phyloP scores from a whole-genome alignment of 148 eudicot species.

The Silene conica region DNA sequence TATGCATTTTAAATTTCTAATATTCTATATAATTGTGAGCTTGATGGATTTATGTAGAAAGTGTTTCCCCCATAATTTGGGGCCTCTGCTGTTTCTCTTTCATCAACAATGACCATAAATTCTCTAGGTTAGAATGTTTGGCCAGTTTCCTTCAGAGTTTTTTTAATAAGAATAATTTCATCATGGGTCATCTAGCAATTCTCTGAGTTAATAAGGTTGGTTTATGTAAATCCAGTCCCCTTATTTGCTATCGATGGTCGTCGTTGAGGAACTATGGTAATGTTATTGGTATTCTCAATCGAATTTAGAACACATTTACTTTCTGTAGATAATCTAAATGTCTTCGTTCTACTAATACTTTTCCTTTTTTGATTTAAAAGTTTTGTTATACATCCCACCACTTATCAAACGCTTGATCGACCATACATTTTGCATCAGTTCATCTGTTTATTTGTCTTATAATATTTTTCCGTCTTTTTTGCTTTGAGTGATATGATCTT shows the following conservation, averaged over 20 bases:
- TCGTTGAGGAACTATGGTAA: neutral
- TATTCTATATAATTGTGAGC: constrained; percentile 4
- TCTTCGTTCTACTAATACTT: neutral
- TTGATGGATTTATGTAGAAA: neutral
- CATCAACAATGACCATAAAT: neutral
- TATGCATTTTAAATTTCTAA: constrained; percentile 27
- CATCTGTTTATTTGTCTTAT: constrained; percentile 46
- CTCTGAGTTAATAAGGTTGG: neutral
- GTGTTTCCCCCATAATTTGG: neutral
- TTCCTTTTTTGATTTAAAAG: neutral
- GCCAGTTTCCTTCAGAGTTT: neutral
- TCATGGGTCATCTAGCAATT: neutral
- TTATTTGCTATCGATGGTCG: neutral
- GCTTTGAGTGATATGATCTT: neutral
- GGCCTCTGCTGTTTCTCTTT: neutral
- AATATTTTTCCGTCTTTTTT: neutral
- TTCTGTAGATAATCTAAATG: neutral
- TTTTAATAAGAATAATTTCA: neutral
- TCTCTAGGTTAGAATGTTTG: neutral
- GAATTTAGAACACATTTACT: neutral
- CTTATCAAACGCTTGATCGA: neutral
- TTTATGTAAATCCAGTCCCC: neutral
- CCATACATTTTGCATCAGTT: neutral
- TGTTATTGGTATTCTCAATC: neutral
- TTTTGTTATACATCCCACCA: neutral